Evolutionary conservation across 306 rosid species (phyloP), one percentile per base, ranked within the genome.

Genomic region (Rosa lucieae): DNA sequence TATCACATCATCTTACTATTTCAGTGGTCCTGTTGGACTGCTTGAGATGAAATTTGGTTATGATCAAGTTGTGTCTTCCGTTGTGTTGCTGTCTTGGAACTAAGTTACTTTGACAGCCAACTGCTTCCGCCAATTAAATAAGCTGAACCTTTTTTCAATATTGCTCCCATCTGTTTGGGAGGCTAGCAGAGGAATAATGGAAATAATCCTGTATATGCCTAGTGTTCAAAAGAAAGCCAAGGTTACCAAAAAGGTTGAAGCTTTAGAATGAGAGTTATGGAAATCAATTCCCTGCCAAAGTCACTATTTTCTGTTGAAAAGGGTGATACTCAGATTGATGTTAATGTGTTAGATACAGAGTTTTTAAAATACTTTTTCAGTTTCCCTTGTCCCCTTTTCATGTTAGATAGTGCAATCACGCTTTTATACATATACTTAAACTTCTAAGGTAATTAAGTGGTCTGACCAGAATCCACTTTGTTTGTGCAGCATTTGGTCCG

Each of bases 401-500:
- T 35, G 46, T 37, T 39, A 58, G 44, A 68, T 58, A 7, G 18
- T 70, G 23, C 29, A 7, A 12, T 40, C 35, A 35, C 7, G 55
- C 32, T 21, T 53, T 70, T 43, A 39, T 66, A 68, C 15, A 21
- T 74, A 14, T 70, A 17, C 67, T 73, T 62, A 14, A 52, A 49
- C 35, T 80, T 58, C n/a, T 47, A 21, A 48, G 65, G 49, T 66
- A 73, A 15, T 26, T 56, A 43, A 66, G n/a, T 70, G 48, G 55
- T 8, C 46, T 80, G 77, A 59, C 72, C 53, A 47, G 44, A 67
- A 74, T 48, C 47, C 79, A 37, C 80, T n/a, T 37, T 80, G 78
- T 51, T 76, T 69, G 2, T 78, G 73, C 92, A 95, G 99, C 97
- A 95, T 87, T 87, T 95, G 87, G 99, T 95, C 53, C 92, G 99